Evolutionary conservation across 306 rosid genomes (phyloP).

Genomic region (Trifolium fragiferum): DNA sequence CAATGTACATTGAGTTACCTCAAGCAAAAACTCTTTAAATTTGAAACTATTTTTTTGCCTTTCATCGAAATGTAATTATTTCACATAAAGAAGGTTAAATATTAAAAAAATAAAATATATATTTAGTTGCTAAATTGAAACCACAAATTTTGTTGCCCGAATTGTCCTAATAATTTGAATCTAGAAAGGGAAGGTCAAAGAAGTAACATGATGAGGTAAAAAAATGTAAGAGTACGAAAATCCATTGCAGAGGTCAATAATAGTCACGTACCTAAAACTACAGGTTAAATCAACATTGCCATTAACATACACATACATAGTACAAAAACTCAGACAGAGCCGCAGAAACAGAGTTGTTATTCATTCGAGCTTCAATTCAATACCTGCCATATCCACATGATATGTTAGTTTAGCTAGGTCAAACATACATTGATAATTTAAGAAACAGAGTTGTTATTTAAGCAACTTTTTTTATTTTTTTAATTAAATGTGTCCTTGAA

Average conservation of each 20-base stretch:
- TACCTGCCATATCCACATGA: neutral
- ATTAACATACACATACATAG: neutral
- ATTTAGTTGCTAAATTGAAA: too few relatives aligned
- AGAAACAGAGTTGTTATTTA: too few relatives aligned
- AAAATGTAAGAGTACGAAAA: neutral
- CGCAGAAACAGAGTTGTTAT: neutral
- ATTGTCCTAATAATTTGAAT: neutral
- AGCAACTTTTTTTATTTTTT: too few relatives aligned
- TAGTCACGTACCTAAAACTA: neutral
- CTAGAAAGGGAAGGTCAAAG: neutral
- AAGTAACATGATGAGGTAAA: neutral
- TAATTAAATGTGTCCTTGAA: slow-evolving; percentile 3
- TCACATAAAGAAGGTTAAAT: too few relatives aligned
- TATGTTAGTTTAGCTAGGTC: neutral
- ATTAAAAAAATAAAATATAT: too few relatives aligned
- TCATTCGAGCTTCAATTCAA: neutral
- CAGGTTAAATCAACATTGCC: neutral
- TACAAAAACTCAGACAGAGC: neutral
- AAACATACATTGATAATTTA: too few relatives aligned
- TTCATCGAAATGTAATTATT: too few relatives aligned
- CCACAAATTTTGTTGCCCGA: too few relatives aligned
- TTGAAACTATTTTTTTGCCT: too few relatives aligned
- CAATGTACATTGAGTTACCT: too few relatives aligned
- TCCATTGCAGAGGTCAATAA: neutral
- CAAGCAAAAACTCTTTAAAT: too few relatives aligned